These are phyloP conservation scores for Hericium alpestre DNA, from an alignment of 768 basidiomycete genomes.

Conservation along the genomic window DNA sequence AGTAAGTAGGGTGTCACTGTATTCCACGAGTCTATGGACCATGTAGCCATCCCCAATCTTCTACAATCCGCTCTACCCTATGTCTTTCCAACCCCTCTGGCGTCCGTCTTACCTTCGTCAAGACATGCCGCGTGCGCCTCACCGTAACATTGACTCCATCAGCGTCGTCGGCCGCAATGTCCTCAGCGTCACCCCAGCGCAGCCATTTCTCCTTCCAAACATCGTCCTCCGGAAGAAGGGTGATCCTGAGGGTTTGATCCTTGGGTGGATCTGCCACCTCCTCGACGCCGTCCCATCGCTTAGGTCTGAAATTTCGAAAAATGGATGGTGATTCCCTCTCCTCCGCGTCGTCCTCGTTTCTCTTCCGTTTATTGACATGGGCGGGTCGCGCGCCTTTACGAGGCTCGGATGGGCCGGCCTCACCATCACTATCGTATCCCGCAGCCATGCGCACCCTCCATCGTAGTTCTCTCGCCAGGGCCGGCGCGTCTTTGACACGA, in stretches of 20 bases:
- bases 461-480: slow-evolving; percentile 71
- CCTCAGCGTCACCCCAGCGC: neutral
- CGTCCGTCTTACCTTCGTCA: neutral
- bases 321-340: slow-evolving; percentile 10
- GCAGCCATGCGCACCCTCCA: slow-evolving; percentile 66
- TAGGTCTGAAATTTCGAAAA: slow-evolving; percentile 5
- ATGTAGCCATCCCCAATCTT: neutral
- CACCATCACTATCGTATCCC: slow-evolving; percentile 61
- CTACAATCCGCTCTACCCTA: neutral
- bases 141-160: neutral
- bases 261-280: neutral
- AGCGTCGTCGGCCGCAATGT: neutral
- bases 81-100: neutral
- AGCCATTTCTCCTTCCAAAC: neutral
- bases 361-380: slow-evolving; percentile 20
- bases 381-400: slow-evolving; percentile 20
- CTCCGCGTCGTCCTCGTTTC: slow-evolving; percentile 10
- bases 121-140: neutral
- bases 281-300: neutral
- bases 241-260: neutral
- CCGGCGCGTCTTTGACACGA: slow-evolving; percentile 71
- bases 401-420: slow-evolving; percentile 28
- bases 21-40: no score
- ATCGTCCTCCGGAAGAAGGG: neutral
- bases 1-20: no score